Base-by-base conservation (phyloP, 2,329 filamentous ascomycete species). In the Stenocarpella maydis region DNA sequence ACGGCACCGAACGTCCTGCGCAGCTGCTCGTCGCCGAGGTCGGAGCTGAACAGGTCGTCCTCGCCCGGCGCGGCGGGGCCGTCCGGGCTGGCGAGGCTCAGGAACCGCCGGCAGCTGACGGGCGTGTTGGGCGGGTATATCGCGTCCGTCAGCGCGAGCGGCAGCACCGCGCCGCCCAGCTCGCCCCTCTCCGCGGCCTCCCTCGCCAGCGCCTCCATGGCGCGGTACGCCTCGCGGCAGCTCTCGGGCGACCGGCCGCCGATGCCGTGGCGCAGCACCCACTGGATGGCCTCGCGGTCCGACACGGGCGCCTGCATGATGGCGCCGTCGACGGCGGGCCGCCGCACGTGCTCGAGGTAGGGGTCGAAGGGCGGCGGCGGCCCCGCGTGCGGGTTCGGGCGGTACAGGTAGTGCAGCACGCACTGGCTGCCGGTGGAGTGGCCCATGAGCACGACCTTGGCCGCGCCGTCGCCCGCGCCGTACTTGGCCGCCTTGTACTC, bases 341-440 rank as follows among this genome's bases (percentile, higher is more conserved):
- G 80, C 10, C 74, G 70, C 3, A 80, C 71, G 53, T 81, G 75
- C 67, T 71, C 79, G 37, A 71, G 75, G 53, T 75, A 72, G 39
- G 41, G 76, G 74, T 71, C 78, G 67, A 73, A 72, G 24, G 69
- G 52, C 21, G 74, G 71, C 1, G 28, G 17, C 3, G 10, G 31
- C 24, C 55, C 61, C 8, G 80, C 71, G 70, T 78, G 76, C 4
- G 77, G 82, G 65, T 83, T 84, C 2, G 79, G 76, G 4, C 80
- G 77, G 70, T 80, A 78, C 1, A 90, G 75, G 72, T 91, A 92
- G 74, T 90, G 87, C 78, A 92, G 83, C 12, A 88, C 83, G 75
- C 90, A 89, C 77, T 92, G 90, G 72, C 86, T 90, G 0, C 90
- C 90, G 0, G 90, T 92, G 1, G 86, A 89, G 74, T 91, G 89